A percentile compares a stretch with the other conserved stretches of the same genome.
Evolutionary conservation across 306 rosid genomes (phyloP).

Genomic region (Canavalia gladiata): DNA sequence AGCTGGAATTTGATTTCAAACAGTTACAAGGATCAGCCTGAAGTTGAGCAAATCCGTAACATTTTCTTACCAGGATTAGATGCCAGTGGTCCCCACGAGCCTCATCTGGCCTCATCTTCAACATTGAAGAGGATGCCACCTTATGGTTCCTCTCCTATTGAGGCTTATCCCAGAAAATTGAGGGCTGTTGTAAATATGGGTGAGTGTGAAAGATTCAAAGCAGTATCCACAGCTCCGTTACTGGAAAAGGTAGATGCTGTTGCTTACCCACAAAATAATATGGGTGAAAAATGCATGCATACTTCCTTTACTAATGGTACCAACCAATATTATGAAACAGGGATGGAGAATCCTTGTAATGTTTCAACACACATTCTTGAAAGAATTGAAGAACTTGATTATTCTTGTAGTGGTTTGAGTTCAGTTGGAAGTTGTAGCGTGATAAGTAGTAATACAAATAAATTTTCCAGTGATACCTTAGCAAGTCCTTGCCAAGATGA

Average conservation of each 20-base stretch:
- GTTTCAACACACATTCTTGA: conserved; percentile 54
- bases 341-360: conserved; percentile 52
- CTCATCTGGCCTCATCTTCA: conserved; percentile 53
- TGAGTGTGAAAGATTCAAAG: conserved; percentile 47
- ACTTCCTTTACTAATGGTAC: conserved; percentile 60
- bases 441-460: conserved; percentile 55
- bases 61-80: conserved; percentile 49
- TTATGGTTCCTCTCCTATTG: conserved; percentile 47
- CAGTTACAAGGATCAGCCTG: conserved; percentile 40
- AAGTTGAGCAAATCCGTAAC: conserved; percentile 49
- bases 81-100: conserved; percentile 53
- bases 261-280: conserved; percentile 66
- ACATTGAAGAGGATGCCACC: conserved; percentile 68
- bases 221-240: conserved; percentile 45
- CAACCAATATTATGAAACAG: conserved; percentile 56
- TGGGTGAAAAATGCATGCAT: conserved; percentile 70
- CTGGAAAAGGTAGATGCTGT: conserved; percentile 81
- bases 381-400: conserved; percentile 61
- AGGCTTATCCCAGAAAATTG: conserved; percentile 62
- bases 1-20: conserved; percentile 44
- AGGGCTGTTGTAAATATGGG: conserved; percentile 59
- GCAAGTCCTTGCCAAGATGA: conserved; percentile 66
- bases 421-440: conserved; percentile 94
- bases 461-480: conserved; percentile 52
- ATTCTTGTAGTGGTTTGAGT: conserved; percentile 63